Base-by-base conservation (phyloP, 441 rosid species). In the Gossypium davidsonii region DNA sequence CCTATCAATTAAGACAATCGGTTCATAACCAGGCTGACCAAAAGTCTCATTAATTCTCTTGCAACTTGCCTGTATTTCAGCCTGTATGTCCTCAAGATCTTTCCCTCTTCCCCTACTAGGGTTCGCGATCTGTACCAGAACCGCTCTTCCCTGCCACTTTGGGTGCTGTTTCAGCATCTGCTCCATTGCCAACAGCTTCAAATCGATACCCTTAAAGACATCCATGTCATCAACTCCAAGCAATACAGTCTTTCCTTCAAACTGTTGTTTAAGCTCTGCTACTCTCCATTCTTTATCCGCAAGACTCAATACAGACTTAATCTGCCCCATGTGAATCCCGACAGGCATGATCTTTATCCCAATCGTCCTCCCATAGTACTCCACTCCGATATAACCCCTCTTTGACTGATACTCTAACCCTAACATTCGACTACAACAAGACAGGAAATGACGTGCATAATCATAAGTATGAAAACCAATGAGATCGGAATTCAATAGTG, bases 221-320 rank as follows among this genome's bases (percentile, higher is more conserved):
- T 90, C 94, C 94, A 90, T 90, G 73, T 90, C 94, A 72, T 90
- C 94, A 74, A 88, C 90, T 14, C 95, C 95, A 52, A 90, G 90
- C 72, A 90, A 77, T 65, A 90, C 86, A 25, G 88, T 87, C 81
- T 85, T 88, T 21, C 95, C 95, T 82, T 82, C 83, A 81, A 90
- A 88, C 75, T 90, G 89, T 76, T 83, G 91, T 77, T 85, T 88
- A 18, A 90, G 90, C 82, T 90, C 95, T 20, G 78, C 80, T 2
- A 83, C 92, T 75, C 89, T 87, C 95, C 95, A 88, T 42, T 90
- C 95, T 72, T 85, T 88, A 58, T 88, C 95, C 2, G 92, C 87
- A 60, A 82, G 88, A 77, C 74, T 85, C 78, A 90, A 55, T 9
- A 90, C 92, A 1, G 88, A 82, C 79, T 87, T 85, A 58, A 90